Percentiles rank a stretch among this genome's conserved stretches.
Evolutionary conservation across 495 filamentous ascomycete species (phyloP).

Genomic region (Aspergillus avenaceus): DNA sequence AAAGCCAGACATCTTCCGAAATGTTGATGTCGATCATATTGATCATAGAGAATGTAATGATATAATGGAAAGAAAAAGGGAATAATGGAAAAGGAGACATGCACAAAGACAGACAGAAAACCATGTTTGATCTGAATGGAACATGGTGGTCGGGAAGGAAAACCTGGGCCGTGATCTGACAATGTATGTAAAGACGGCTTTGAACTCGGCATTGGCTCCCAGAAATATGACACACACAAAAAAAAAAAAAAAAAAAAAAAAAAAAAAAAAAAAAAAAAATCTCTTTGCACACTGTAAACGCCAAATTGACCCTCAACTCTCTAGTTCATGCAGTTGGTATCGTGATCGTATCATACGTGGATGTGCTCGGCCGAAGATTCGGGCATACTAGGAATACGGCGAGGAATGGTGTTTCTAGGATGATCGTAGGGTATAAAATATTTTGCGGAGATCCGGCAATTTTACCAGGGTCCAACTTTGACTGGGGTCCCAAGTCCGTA

Average conservation of each 20-base stretch:
- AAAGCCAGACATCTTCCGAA: conserved; percentile 1
- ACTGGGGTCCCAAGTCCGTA: conserved; percentile 68
- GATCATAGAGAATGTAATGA: conserved; percentile 4
- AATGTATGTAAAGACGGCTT: conserved; percentile 13
- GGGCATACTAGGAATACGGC: conserved; percentile 15
- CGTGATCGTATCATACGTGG: conserved; percentile 46
- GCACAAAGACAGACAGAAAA: not conserved
- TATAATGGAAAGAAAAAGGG: not conserved
- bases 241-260: conserved; percentile 10
- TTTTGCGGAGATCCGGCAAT: conserved; percentile 1
- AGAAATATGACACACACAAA: conserved; percentile 14
- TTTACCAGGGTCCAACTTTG: conserved; percentile 68
- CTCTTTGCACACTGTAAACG: conserved; percentile 42
- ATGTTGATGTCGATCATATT: no score
- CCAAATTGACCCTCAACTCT: conserved; percentile 40
- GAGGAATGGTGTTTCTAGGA: conserved; percentile 8
- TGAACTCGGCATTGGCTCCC: conserved; percentile 6
- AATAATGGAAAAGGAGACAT: no score
- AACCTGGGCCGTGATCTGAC: conserved; percentile 3
- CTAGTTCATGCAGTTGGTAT: conserved; percentile 47
- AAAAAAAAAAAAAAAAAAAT: conserved; percentile 18
- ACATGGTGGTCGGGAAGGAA: conserved; percentile 1
- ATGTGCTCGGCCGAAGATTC: conserved; percentile 30
- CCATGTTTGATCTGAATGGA: conserved; percentile 1
- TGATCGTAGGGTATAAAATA: conserved; percentile 10